These are phyloP conservation scores for Myochromella boudieri DNA, from an alignment of 768 basidiomycete genomes.

Conservation along the genomic window DNA sequence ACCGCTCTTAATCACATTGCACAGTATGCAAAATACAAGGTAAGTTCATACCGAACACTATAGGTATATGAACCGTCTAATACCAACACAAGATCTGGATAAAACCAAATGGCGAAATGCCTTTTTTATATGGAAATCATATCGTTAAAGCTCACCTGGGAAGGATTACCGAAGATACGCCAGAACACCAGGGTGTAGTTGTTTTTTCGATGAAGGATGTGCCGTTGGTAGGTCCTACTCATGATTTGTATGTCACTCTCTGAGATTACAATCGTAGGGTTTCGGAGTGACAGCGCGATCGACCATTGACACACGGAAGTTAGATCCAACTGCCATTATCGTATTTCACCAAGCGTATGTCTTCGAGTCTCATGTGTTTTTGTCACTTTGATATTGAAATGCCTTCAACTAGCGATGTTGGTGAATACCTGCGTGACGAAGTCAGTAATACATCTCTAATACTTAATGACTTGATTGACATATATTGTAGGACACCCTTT, in stretches of 20 bases:
- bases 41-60: conserved; percentile 27
- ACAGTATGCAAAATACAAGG: conserved; percentile 98
- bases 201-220: conserved; percentile 95
- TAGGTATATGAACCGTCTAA: background rate
- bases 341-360: conserved; percentile 97
- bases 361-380: conserved; percentile 2
- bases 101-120: conserved; percentile 99
- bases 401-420: conserved; percentile 72
- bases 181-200: conserved; percentile 98
- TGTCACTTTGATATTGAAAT: conserved; percentile 6
- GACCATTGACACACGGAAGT: conserved; percentile 93
- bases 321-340: conserved; percentile 95
- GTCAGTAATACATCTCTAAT: no score
- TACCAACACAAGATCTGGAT: conserved; percentile 82
- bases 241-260: conserved; percentile 6
- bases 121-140: conserved; percentile 98
- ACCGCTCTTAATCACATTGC: conserved; percentile 91
- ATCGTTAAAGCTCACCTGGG: conserved; percentile 98
- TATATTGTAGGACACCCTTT: conserved; percentile 67
- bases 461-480: background rate
- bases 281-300: conserved; percentile 97
- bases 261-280: conserved; percentile 52
- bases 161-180: conserved; percentile 97
- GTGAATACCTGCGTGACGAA: conserved; percentile 97
- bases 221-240: conserved; percentile 65